Percentiles rank a stretch among this genome's conserved stretches.
These are phyloP conservation scores for Kuraishia capsulata DNA, from an alignment of 805 yeast genomes.

Conservation along the genomic window DNA sequence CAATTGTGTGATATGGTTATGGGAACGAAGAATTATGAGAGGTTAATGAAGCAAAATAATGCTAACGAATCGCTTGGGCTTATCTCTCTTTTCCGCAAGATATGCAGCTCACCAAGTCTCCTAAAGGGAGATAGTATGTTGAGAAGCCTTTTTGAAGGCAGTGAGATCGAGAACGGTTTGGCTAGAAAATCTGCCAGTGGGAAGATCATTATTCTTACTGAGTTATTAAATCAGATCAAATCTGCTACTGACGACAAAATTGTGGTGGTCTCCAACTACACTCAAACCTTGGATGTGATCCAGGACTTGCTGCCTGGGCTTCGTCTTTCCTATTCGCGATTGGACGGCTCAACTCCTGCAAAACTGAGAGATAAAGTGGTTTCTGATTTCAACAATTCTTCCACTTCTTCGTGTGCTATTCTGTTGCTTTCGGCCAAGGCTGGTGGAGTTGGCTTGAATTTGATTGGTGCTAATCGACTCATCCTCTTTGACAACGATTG, in stretches of 20 bases:
- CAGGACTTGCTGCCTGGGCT: slow-evolving; percentile 44
- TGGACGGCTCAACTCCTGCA: slow-evolving; percentile 81
- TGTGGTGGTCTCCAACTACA: slow-evolving; percentile 81
- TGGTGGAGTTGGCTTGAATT: slow-evolving; percentile 89
- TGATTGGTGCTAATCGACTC: slow-evolving; percentile 83
- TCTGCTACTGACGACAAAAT: slow-evolving; percentile 51
- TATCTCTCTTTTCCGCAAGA: slow-evolving; percentile 67
- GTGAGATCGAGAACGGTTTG: slow-evolving; percentile 8
- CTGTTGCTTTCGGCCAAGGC: slow-evolving; percentile 82
- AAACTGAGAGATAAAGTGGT: slow-evolving; percentile 60
- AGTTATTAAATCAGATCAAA: slow-evolving; percentile 42
- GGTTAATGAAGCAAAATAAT: slow-evolving; percentile 19
- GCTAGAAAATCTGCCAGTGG: slow-evolving; percentile 38
- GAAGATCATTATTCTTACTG: slow-evolving; percentile 53
- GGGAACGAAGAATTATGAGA: slow-evolving; percentile 24
- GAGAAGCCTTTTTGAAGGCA: slow-evolving; percentile 17
- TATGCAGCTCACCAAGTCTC: slow-evolving; percentile 76
- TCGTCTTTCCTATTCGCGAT: slow-evolving; percentile 43
- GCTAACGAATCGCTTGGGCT: slow-evolving; percentile 47
- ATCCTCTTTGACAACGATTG: slow-evolving; percentile 90
- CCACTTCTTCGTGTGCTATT: slow-evolving; percentile 35
- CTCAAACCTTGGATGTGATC: slow-evolving; percentile 75
- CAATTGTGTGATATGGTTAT: slow-evolving; percentile 43
- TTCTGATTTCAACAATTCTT: slow-evolving; percentile 49
- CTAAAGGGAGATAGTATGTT: slow-evolving; percentile 35